Evolutionary conservation across 306 rosid genomes (phyloP).

Genomic region (Prunus padus): DNA sequence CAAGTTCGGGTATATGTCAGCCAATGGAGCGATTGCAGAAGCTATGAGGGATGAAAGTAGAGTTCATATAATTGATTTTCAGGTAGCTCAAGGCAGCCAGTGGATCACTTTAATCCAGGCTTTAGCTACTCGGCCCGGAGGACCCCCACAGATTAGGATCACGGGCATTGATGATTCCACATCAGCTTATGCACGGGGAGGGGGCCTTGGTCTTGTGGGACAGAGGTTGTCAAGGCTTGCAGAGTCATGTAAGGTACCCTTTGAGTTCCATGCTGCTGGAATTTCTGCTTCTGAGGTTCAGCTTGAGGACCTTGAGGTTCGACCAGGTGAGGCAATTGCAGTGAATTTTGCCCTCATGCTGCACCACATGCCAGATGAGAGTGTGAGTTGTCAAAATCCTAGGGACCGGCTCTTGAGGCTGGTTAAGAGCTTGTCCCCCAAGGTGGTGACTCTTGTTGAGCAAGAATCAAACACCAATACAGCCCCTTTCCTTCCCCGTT

Average conservation of each 20-base stretch:
- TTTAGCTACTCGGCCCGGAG: slow-evolving; percentile 66
- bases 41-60: slow-evolving; percentile 60
- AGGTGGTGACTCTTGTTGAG: slow-evolving; percentile 88
- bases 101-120: slow-evolving; percentile 81
- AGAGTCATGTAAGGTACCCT: slow-evolving; percentile 54
- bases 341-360: slow-evolving; percentile 74
- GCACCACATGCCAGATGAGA: slow-evolving; percentile 86
- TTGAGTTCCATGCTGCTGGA: slow-evolving; percentile 60
- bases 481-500: slow-evolving; percentile 65
- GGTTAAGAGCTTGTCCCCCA: slow-evolving; percentile 67
- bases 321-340: slow-evolving; percentile 65
- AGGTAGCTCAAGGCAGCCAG: slow-evolving; percentile 80
- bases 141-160: slow-evolving; percentile 75
- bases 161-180: slow-evolving; percentile 71
- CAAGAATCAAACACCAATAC: slow-evolving; percentile 69
- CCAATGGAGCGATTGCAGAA: slow-evolving; percentile 93
- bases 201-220: slow-evolving; percentile 69
- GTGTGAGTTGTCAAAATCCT: slow-evolving; percentile 53
- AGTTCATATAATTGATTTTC: slow-evolving; percentile 88
- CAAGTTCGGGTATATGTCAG: slow-evolving; percentile 88
- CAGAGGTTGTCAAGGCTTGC: slow-evolving; percentile 61
- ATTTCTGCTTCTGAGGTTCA: slow-evolving; percentile 48
- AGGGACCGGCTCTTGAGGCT: slow-evolving; percentile 64
- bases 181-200: slow-evolving; percentile 77
- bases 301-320: slow-evolving; percentile 54